A percentile compares a stretch with the other conserved stretches of the same genome.
Conservation (phyloP, 768 basidiomycete genomes). For the Antrodiella citrinella region DNA sequence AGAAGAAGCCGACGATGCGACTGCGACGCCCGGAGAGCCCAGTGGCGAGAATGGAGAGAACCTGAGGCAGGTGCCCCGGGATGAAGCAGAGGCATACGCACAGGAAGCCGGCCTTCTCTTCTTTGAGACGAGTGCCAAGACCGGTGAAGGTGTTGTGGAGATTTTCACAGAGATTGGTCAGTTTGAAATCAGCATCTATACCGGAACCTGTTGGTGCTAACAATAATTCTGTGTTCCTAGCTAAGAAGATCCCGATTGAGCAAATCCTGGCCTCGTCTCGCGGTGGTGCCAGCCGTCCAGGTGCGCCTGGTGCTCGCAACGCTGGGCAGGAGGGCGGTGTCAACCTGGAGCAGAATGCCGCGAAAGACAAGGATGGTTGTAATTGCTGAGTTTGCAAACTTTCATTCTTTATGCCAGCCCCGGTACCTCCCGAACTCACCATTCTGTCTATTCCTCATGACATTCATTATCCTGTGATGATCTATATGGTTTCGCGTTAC, state of each 20-base stretch:
- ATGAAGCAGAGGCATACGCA: slow-evolving; percentile 96
- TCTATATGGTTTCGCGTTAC: slow-evolving; percentile 7
- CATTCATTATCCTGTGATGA: slow-evolving; percentile 3
- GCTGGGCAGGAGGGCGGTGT: slow-evolving; percentile 49
- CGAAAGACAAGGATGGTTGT: slow-evolving; percentile 70
- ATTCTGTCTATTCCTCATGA: not conserved
- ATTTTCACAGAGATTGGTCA: slow-evolving; percentile 97
- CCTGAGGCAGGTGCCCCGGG: slow-evolving; percentile 82
- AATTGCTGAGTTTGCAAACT: slow-evolving; percentile 50
- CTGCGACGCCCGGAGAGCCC: slow-evolving; percentile 70
- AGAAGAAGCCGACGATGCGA: slow-evolving; percentile 91
- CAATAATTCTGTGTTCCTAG: slow-evolving; percentile 28
- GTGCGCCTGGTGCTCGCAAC: slow-evolving; percentile 40
- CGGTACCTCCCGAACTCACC: not conserved
- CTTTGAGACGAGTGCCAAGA: slow-evolving; percentile 98
- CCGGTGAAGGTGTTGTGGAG: slow-evolving; percentile 90
- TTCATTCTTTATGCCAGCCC: not conserved
- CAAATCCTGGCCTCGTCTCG: slow-evolving; percentile 84
- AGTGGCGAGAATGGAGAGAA: slow-evolving; percentile 52
- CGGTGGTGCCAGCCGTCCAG: slow-evolving; percentile 55
- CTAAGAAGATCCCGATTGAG: slow-evolving; percentile 88
- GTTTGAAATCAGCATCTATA: slow-evolving; percentile 17
- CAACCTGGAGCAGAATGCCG: slow-evolving; percentile 58
- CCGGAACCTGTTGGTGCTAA: not conserved
- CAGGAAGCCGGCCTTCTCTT: slow-evolving; percentile 91